Conservation (phyloP, 2,329 filamentous ascomycete species). For the Hansfordia pulvinata region DNA sequence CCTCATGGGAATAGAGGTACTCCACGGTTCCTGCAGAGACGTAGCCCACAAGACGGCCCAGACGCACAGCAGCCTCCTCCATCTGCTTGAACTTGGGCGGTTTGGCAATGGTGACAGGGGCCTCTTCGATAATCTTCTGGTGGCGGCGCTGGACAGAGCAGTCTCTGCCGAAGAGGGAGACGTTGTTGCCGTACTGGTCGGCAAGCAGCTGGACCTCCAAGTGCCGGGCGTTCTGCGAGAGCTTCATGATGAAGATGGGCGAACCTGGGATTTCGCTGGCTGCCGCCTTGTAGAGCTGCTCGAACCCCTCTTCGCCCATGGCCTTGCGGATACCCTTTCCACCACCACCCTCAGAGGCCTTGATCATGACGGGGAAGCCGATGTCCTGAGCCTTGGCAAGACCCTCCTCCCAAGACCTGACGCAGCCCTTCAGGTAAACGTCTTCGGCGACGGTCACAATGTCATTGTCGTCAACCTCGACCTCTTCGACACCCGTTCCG, state of each 20-base stretch:
- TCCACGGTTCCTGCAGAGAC: constrained; percentile 98
- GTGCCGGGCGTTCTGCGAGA: constrained; percentile 91
- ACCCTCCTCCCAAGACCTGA: constrained; percentile 79
- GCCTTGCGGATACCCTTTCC: constrained; percentile 99
- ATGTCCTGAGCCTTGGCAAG: constrained; percentile 76
- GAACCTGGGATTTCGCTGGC: constrained; percentile 96
- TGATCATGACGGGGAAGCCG: constrained; percentile 99
- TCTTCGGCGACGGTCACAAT: constrained; percentile 87
- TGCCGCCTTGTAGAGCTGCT: constrained; percentile 82
- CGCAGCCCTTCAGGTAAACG: constrained; percentile 82
- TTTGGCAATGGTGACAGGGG: constrained; percentile 92
- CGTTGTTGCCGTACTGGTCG: constrained; percentile 99
- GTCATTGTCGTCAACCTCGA: constrained; percentile 63
- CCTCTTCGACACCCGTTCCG: constrained; percentile 76
- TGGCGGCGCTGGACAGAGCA: constrained; percentile 97
- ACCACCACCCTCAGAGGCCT: constrained; percentile 98
- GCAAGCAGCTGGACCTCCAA: constrained; percentile 94
- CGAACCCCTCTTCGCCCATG: constrained; percentile 70
- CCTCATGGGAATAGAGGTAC: constrained; percentile 94
- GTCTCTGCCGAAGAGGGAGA: constrained; percentile 95
- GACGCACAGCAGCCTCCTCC: constrained; percentile 90
- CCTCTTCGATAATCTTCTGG: constrained; percentile 99
- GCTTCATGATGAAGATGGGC: constrained; percentile 99
- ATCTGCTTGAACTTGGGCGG: constrained; percentile 81
- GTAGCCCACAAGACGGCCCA: constrained; percentile 90